Conservation (phyloP, 78 protist genomes). For the slime mould (Dictyostelium discoideum) region DNA sequence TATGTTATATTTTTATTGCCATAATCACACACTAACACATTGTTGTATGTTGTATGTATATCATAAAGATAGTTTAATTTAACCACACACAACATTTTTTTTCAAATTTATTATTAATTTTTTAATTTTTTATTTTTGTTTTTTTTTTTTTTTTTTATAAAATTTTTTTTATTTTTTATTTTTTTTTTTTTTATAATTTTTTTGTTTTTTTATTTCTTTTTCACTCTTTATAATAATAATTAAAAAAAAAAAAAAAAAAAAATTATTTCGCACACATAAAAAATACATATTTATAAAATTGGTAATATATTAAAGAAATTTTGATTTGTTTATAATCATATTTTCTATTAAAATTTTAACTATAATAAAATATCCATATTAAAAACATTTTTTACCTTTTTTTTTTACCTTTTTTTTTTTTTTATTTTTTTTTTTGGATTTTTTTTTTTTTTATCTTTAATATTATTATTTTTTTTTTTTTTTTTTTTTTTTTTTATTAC, state of each 20-base stretch:
- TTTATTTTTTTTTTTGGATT: neutral
- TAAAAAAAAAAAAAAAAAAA: neutral
- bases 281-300: neutral
- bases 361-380: too few relatives aligned
- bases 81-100: conserved; percentile 2
- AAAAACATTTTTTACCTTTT: neutral
- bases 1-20: neutral
- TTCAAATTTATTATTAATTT: neutral
- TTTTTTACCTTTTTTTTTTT: neutral
- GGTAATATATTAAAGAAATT: neutral
- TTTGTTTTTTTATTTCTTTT: neutral
- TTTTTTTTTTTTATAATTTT: neutral
- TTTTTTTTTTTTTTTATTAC: neutral
- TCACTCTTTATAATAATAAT: neutral
- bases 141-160: neutral
- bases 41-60: neutral
- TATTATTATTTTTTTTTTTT: neutral
- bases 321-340: neutral
- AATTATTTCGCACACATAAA: neutral
- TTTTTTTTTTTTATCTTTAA: neutral
- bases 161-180: neutral
- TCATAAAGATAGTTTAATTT: neutral
- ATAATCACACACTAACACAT: neutral
- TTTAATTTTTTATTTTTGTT: neutral
- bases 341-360: neutral